phyloP scores from a whole-genome alignment of 192 early-diverging fungal species.

The Linnemannia zychae region DNA sequence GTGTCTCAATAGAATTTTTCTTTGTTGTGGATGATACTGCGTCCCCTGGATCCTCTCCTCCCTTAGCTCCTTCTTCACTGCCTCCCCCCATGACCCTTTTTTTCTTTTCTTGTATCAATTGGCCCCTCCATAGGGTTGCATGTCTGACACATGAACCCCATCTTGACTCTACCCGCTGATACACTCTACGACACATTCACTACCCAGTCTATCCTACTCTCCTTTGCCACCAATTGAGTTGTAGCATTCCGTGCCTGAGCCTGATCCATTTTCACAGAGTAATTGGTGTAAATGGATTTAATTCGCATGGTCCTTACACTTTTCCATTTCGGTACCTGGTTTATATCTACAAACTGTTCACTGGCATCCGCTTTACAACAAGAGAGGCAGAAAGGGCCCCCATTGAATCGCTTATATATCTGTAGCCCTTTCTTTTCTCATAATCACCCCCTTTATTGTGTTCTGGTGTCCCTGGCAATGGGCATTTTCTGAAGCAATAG shows the following conservation, averaged over 20 bases:
- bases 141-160: background rate
- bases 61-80: background rate
- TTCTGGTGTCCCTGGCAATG: background rate
- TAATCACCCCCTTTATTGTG: slow-evolving; percentile 1
- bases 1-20: background rate
- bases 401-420: background rate
- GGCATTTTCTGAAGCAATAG: background rate
- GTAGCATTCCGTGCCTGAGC: background rate
- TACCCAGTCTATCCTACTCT: too few relatives aligned
- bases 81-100: background rate
- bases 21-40: background rate
- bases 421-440: background rate
- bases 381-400: background rate
- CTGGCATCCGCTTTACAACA: background rate
- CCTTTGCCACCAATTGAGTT: slow-evolving; percentile 10
- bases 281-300: too few relatives aligned
- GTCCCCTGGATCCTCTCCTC: background rate
- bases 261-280: background rate
- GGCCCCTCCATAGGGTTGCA: background rate
- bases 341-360: background rate
- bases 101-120: background rate
- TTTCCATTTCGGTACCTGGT: background rate
- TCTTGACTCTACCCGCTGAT: background rate
- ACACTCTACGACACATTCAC: background rate
- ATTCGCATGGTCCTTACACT: too few relatives aligned